Conservation (phyloP, 352 stramenopile genomes). For the Peronospora destructor region DNA sequence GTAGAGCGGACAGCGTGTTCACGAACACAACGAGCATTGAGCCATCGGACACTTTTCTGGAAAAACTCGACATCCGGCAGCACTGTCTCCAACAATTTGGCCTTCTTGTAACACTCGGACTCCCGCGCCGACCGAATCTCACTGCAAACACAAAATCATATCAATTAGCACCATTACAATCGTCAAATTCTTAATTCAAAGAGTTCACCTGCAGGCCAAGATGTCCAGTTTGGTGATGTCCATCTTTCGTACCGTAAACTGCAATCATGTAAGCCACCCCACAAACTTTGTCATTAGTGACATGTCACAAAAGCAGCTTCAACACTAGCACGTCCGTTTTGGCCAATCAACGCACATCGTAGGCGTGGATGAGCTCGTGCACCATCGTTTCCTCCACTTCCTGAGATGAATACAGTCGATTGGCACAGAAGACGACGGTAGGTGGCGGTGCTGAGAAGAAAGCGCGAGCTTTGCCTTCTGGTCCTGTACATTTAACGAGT, state of each 20-base stretch:
- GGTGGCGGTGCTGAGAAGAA: constrained; percentile 80
- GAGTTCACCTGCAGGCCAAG: constrained; percentile 58
- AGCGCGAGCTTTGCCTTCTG: constrained; percentile 63
- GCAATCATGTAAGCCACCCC: background rate
- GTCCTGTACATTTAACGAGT: constrained; percentile 29
- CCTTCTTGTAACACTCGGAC: constrained; percentile 79
- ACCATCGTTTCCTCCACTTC: constrained; percentile 82
- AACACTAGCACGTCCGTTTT: background rate
- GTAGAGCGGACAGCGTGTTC: constrained; percentile 72
- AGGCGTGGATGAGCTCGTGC: constrained; percentile 81
- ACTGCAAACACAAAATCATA: constrained; percentile 22
- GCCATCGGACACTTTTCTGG: constrained; percentile 48
- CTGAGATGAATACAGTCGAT: constrained; percentile 56
- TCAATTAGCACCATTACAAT: constrained; percentile 1
- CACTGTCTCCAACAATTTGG: constrained; percentile 45
- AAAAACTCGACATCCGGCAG: constrained; percentile 62
- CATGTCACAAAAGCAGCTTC: constrained; percentile 8
- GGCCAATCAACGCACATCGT: constrained; percentile 47
- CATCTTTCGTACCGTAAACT: constrained; percentile 83
- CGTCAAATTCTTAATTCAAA: background rate
- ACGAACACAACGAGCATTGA: constrained; percentile 60
- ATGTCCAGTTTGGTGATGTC: constrained; percentile 77
- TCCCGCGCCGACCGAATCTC: constrained; percentile 77
- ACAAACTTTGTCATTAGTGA: constrained; percentile 5
- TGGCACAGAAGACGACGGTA: constrained; percentile 79